Conservation (phyloP, 2,329 filamentous ascomycete species). For the Sarocladium brachiariae region DNA sequence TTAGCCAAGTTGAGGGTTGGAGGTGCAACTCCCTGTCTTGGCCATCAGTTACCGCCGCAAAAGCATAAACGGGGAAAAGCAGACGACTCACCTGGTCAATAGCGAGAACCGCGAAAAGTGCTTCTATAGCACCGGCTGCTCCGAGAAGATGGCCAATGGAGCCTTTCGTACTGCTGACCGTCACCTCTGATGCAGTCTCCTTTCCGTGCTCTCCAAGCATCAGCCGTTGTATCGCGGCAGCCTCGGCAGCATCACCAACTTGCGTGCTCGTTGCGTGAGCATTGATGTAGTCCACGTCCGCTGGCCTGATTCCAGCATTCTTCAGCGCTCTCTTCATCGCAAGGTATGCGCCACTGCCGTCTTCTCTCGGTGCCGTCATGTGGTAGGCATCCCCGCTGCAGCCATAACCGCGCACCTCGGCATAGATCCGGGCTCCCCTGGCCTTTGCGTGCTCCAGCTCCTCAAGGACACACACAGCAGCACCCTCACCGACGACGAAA, state of each 20-base stretch:
- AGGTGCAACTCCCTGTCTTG: constrained; percentile 64
- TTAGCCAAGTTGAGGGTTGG: constrained; percentile 78
- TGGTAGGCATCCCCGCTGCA: constrained; percentile 87
- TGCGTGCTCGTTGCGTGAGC: constrained; percentile 87
- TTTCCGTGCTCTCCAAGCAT: constrained; percentile 69
- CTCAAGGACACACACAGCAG: constrained; percentile 81
- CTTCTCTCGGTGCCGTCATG: constrained; percentile 81
- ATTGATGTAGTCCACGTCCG: constrained; percentile 81
- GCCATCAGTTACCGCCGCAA: constrained; percentile 12
- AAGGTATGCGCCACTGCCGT: constrained; percentile 72
- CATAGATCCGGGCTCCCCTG: constrained; percentile 76
- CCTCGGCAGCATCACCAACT: constrained; percentile 84
- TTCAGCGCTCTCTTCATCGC: constrained; percentile 81
- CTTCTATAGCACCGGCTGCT: constrained; percentile 84
- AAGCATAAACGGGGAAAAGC: background rate
- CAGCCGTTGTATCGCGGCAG: constrained; percentile 69
- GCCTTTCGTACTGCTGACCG: constrained; percentile 90
- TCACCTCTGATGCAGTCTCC: constrained; percentile 54
- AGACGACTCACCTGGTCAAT: constrained; percentile 61
- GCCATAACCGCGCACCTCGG: constrained; percentile 83
- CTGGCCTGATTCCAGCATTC: constrained; percentile 62
- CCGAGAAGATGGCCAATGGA: constrained; percentile 87
- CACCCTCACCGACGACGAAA: constrained; percentile 90
- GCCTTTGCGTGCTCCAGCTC: constrained; percentile 80
- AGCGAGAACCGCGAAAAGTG: constrained; percentile 75